Base-by-base conservation (phyloP, 148 eudicot genomes). In the Spergularia bocconei region DNA sequence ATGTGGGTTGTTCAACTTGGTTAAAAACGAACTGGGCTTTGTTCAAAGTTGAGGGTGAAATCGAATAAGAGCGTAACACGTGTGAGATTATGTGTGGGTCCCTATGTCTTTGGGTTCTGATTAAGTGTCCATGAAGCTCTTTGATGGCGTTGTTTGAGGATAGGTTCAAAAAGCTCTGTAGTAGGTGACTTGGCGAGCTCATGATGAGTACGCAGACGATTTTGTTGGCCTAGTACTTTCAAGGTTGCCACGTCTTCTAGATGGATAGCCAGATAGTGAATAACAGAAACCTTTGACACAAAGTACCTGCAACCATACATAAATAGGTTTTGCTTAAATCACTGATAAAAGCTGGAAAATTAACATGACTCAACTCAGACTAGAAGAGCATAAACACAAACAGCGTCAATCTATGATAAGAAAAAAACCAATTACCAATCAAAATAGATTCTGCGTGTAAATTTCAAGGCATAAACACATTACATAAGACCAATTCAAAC, bases 121-220 rank as follows among this genome's bases (percentile, higher is more conserved):
- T 79, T 17, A 86, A 63, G 60, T 77, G 84, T 7, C 82, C 89
- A 66, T 89, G 93, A 53, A 87, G 86, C 85, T 87, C 90, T 85
- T 82, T 85, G 61, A 78, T 74, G 80, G 86, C 48, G 58, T 69
- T 78, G 52, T 19, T 78, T 51, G 82, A 79, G 88, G 70, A 92
- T 92, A 60, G 98, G 98, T 47, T 89, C 82, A 71, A 92, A 90
- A 61, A 81, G 80, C 48, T 79, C 90, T 51, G 77, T 86, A 67
- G 63, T 71, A 55, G 97, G 96, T 50, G 91, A 85, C 74, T 79
- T 86, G 53, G 85, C 86, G 77, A 78, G 85, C 80, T 83, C 78
- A 63, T 87, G 80, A 72, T 70, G 62, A 3, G 82, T 83, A 74
- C 87, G 75, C 67, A 85, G 53, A 75, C 68, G 78, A 59, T 64